Percentiles rank a stretch among this genome's conserved stretches.
Evolutionary conservation across 1,139 yeast species (phyloP).

Genomic region (Pichia sp.): DNA sequence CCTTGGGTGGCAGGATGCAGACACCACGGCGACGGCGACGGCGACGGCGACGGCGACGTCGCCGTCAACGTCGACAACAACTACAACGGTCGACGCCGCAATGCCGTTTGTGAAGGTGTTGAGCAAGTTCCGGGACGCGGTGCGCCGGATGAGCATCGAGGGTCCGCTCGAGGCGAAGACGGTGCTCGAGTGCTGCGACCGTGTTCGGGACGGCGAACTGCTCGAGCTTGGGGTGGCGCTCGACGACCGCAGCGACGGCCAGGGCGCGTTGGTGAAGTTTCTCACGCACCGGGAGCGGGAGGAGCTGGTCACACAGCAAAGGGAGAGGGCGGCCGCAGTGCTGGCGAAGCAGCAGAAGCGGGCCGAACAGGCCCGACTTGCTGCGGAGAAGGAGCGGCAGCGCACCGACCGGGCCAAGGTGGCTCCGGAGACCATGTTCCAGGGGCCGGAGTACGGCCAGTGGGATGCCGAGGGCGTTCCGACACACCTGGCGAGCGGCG

Average conservation of each 20-base stretch:
- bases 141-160: slow-evolving; percentile 68
- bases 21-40: slow-evolving; percentile 35
- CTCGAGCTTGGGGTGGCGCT: slow-evolving; percentile 73
- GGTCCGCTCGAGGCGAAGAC: slow-evolving; percentile 44
- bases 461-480: slow-evolving; percentile 92
- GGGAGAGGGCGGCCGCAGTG: slow-evolving; percentile 54
- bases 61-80: slow-evolving; percentile 32
- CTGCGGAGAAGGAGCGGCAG: slow-evolving; percentile 62
- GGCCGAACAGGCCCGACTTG: slow-evolving; percentile 38
- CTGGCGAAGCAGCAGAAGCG: slow-evolving; percentile 47
- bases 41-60: slow-evolving; percentile 16
- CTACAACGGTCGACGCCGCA: too few species aligned
- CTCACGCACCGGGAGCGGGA: slow-evolving; percentile 64
- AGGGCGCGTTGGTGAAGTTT: slow-evolving; percentile 76
- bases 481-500: slow-evolving; percentile 69
- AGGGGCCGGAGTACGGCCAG: slow-evolving; percentile 52
- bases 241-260: slow-evolving; percentile 81
- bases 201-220: slow-evolving; percentile 58
- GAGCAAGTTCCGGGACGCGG: slow-evolving; percentile 74
- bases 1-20: slow-evolving; percentile 62
- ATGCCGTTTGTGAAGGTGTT: slow-evolving; percentile 77
- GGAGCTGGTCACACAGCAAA: slow-evolving; percentile 60
- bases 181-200: slow-evolving; percentile 61
- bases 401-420: slow-evolving; percentile 65
- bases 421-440: slow-evolving; percentile 71